Conservation (phyloP, 495 filamentous ascomycete species). For the Neurospora hispaniola region DNA sequence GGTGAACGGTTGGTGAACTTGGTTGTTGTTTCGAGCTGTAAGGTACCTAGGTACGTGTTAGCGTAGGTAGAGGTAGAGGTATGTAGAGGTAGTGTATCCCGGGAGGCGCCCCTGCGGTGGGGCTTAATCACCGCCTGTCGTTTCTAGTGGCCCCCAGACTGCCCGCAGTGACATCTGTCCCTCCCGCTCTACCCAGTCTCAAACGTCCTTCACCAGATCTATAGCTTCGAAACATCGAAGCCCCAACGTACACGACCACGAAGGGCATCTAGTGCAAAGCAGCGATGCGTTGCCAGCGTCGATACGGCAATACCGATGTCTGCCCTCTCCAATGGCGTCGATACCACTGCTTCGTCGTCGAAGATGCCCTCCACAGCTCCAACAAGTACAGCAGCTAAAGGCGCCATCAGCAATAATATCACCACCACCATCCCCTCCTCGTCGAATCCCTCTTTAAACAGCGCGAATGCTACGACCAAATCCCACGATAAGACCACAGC, state of each 20-base stretch:
- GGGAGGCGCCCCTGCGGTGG: background rate
- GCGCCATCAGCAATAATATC: constrained; percentile 4
- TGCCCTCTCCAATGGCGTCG: constrained; percentile 29
- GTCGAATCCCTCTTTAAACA: constrained; percentile 2
- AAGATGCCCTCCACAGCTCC: constrained; percentile 13
- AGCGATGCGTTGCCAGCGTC: constrained; percentile 25
- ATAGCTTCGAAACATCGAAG: background rate
- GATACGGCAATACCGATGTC: constrained; percentile 25
- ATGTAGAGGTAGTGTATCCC: too few species aligned
- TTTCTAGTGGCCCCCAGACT: background rate
- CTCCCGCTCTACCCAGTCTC: background rate
- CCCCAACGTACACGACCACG: background rate
- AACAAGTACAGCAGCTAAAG: constrained; percentile 1
- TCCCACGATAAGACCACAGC: background rate
- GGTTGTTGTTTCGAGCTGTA: too few species aligned
- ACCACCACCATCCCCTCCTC: background rate
- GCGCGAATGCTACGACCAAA: background rate
- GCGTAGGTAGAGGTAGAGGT: too few species aligned
- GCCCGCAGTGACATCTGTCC: background rate
- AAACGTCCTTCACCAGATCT: background rate
- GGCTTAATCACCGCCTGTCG: background rate
- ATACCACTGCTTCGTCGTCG: constrained; percentile 10
- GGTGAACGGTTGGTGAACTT: too few species aligned
- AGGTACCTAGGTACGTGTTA: too few species aligned
- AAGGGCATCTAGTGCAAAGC: constrained; percentile 3